Evolutionary conservation across 345 rosid genomes (phyloP).

Genomic region (Pistacia vera): DNA sequence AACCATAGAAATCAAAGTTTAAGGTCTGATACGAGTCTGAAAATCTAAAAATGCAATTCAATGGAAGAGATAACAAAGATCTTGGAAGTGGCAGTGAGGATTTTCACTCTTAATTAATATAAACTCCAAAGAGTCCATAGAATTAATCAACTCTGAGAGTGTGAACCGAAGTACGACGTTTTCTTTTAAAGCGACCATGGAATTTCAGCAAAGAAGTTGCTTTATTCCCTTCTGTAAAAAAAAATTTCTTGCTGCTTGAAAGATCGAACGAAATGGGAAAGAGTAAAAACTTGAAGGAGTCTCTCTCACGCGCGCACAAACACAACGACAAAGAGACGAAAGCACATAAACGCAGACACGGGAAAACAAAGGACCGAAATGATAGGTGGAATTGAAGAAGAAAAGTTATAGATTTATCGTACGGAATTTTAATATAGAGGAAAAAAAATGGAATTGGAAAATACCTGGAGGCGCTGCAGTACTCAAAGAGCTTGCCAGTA

Average conservation of each 20-base stretch:
- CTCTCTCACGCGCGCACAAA: not conserved
- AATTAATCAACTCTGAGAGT: not conserved
- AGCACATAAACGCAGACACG: not conserved
- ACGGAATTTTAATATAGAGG: not conserved
- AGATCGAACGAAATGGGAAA: not conserved
- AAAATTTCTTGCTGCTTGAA: not conserved
- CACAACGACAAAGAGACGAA: not conserved
- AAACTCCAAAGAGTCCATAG: not conserved
- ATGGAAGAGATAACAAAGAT: not conserved
- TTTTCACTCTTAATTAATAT: not conserved
- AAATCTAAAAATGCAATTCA: not conserved
- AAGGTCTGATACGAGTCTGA: not conserved
- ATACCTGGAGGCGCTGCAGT: constrained; percentile 49
- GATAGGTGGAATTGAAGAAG: too few relatives aligned
- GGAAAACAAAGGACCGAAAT: not conserved
- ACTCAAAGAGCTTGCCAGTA: constrained; percentile 55
- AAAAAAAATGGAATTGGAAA: not conserved
- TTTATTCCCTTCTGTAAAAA: not conserved
- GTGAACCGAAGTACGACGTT: not conserved
- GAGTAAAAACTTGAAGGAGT: not conserved
- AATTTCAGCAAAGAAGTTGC: not conserved
- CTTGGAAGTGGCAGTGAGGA: not conserved
- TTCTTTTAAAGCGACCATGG: not conserved
- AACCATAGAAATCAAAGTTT: not conserved
- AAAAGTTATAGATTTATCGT: not conserved